A percentile compares a stretch with the other conserved stretches of the same genome.
phyloP scores from a whole-genome alignment of 768 basidiomycete species.

The Lentinus brumalis region DNA sequence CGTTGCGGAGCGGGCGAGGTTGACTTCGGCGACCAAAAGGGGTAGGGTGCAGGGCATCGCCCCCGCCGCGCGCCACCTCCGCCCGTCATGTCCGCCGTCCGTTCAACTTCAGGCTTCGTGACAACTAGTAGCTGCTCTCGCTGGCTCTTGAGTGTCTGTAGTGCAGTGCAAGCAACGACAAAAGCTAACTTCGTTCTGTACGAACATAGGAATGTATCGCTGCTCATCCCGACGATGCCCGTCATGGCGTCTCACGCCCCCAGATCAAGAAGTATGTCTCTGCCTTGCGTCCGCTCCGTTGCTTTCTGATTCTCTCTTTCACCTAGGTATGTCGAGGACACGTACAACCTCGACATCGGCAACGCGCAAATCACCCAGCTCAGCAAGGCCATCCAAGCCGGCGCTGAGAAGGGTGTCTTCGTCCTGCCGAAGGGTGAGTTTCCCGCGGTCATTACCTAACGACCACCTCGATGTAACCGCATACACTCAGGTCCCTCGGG shows the following conservation, averaged over 20 bases:
- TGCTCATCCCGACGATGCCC: slow-evolving; percentile 71
- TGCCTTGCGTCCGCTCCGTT: slow-evolving; percentile 15
- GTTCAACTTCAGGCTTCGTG: slow-evolving; percentile 18
- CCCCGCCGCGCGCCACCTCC: slow-evolving; percentile 32
- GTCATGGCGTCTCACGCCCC: slow-evolving; percentile 84
- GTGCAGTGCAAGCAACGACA: neutral
- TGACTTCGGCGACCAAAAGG: slow-evolving; percentile 35
- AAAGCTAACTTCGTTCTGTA: slow-evolving; percentile 1
- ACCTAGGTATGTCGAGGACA: slow-evolving; percentile 77
- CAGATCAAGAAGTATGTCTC: slow-evolving; percentile 86
- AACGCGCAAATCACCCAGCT: slow-evolving; percentile 79
- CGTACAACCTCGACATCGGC: slow-evolving; percentile 80
- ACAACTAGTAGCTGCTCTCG: neutral
- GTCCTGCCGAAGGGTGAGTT: slow-evolving; percentile 81
- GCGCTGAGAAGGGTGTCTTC: slow-evolving; percentile 82
- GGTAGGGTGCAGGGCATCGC: slow-evolving; percentile 44
- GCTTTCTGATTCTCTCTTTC: slow-evolving; percentile 22
- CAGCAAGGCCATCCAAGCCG: slow-evolving; percentile 76
- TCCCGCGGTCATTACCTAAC: slow-evolving; percentile 12
- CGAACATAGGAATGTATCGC: slow-evolving; percentile 76
- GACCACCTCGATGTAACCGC: neutral
- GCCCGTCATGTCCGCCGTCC: slow-evolving; percentile 20
- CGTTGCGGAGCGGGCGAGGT: slow-evolving; percentile 7
- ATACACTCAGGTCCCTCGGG: slow-evolving; percentile 44
- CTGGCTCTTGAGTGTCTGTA: neutral